Conservation (phyloP, 768 basidiomycete genomes). For the Chalciporus piperatus region DNA sequence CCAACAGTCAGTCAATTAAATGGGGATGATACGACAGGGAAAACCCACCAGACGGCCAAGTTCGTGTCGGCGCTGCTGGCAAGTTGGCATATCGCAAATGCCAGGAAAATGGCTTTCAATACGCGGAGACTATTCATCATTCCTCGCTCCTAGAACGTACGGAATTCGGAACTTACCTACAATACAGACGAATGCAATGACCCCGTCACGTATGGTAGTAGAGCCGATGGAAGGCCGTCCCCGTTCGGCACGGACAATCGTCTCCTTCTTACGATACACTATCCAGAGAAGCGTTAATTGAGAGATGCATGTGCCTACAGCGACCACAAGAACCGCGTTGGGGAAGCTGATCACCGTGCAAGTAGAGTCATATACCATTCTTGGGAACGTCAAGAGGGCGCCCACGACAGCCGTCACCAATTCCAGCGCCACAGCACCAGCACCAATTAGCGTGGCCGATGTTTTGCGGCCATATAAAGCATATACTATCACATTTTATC, state of each 20-base stretch:
- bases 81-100: constrained; percentile 4
- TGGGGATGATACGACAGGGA: no score
- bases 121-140: no score
- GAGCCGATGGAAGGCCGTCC: constrained; percentile 4
- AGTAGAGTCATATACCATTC: constrained; percentile 7
- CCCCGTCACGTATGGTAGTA: constrained; percentile 24
- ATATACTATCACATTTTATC: constrained; percentile 13
- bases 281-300: constrained; percentile 20
- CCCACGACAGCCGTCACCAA: not conserved
- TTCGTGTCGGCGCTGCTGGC: constrained; percentile 2
- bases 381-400: constrained; percentile 2
- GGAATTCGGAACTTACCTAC: constrained; percentile 8
- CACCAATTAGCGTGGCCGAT: constrained; percentile 1
- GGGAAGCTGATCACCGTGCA: constrained; percentile 10
- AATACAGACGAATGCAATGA: constrained; percentile 13
- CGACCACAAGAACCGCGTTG: constrained; percentile 5
- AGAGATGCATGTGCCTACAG: constrained; percentile 6
- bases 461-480: constrained; percentile 13
- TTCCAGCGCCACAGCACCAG: constrained; percentile 11
- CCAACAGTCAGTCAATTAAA: not conserved
- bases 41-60: constrained; percentile 15
- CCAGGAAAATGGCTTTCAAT: constrained; percentile 13
- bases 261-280: constrained; percentile 12
- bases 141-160: not conserved
- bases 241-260: not conserved